Base-by-base conservation (phyloP, 2,329 filamentous ascomycete species). In the Sodiomyces alkalinus region DNA sequence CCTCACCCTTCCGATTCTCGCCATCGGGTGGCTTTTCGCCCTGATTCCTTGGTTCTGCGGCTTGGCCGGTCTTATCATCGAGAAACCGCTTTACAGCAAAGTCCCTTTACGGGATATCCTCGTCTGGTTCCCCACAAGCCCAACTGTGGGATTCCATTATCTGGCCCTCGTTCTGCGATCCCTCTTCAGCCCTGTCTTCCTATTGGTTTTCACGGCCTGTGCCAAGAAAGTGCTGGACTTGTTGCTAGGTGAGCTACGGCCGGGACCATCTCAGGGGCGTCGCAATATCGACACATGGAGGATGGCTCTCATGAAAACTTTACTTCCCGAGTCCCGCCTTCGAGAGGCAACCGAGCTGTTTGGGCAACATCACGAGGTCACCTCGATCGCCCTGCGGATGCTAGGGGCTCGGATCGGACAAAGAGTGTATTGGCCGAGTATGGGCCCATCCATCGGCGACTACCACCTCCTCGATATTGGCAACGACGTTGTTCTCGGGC, bases 21-120 rank as follows among this genome's bases (percentile, higher is more conserved):
- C 58, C 1, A 5, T 59, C 2, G 48, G 52, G 4, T 55, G 52
- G 41, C 42, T 62, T 25, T 29, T 62, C 12, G 55, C 56, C 13
- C 49, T 60, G 14, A 28, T 59, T 3, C 64, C 65, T 4, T 62
- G 58, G 58, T 36, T 57, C 18, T 44, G 40, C 11, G 57, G 56
- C 19, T 46, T 62, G 3, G 22, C 63, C 8, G 62, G 61, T 16
- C 53, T 92, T 82, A 27, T 92, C 78, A 22, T 76, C 77, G 48
- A 50, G 3, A 40, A 55, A 36, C 55, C 59, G 1, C 23, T 39
- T 3, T 33, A 36, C 5, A 41, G 35, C 8, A 33, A 41, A 2
- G 50, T 56, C 13, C 51, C 52, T 18, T 37, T 68, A 7, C 48
- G 49, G 17, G 46, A 46, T 13, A 54, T 61, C 25, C 44, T 67